phyloP scores from a whole-genome alignment of 331 rosid species.

The Cucumis variabilis region DNA sequence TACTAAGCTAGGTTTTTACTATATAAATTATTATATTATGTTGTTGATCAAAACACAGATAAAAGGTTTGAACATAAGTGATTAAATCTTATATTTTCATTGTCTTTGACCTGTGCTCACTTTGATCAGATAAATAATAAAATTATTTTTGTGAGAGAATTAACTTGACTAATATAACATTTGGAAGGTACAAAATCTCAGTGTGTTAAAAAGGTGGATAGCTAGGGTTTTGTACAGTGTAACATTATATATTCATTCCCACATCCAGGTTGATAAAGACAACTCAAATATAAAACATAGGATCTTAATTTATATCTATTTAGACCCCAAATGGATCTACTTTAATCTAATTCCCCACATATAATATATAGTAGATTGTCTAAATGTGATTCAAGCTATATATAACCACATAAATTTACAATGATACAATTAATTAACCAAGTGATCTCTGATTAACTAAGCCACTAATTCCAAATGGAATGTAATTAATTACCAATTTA shows the following conservation, averaged over 20 bases:
- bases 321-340: slow-evolving; percentile 1
- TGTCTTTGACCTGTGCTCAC: neutral
- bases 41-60: too few relatives aligned
- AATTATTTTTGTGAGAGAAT: neutral
- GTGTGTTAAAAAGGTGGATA: slow-evolving; percentile 1
- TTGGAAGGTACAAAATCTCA: neutral
- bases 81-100: too few relatives aligned
- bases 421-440: neutral
- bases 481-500: neutral
- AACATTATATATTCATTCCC: neutral
- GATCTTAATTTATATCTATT: neutral
- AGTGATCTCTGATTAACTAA: neutral
- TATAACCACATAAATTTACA: slow-evolving; percentile 1
- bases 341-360: neutral
- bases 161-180: neutral
- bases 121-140: neutral
- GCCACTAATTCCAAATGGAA: neutral
- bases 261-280: slow-evolving; percentile 17
- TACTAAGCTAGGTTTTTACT: too few relatives aligned
- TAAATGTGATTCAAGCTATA: neutral
- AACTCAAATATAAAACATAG: slow-evolving; percentile 5
- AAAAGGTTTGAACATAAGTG: neutral
- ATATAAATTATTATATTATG: too few relatives aligned
- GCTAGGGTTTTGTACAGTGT: slow-evolving; percentile 10
- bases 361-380: neutral